Conservation (phyloP, 257 asterid genomes). For the Ocimum tenuiflorum region DNA sequence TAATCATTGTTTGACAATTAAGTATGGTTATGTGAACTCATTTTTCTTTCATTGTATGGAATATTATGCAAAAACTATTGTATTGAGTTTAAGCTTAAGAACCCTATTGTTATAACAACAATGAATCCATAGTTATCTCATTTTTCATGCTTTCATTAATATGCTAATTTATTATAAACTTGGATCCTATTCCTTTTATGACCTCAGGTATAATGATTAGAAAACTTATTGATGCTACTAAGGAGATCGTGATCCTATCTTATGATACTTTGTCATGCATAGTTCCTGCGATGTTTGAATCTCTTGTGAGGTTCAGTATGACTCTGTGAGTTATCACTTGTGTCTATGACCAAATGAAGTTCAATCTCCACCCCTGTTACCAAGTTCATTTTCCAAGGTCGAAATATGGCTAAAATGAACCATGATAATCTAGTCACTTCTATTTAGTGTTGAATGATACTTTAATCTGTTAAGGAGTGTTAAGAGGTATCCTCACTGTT, state of each 20-base stretch:
- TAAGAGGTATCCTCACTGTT: neutral
- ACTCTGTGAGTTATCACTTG: neutral
- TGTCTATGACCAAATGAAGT: neutral
- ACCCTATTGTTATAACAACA: neutral
- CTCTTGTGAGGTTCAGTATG: neutral
- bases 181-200: neutral
- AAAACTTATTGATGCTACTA: neutral
- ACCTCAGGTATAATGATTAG: neutral
- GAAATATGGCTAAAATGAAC: constrained; percentile 13
- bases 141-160: neutral
- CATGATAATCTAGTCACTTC: neutral
- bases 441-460: neutral
- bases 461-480: neutral
- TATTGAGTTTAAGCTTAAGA: neutral
- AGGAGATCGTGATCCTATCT: neutral
- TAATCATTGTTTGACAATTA: neutral
- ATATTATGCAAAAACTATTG: neutral
- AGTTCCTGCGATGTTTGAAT: neutral
- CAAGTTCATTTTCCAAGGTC: neutral
- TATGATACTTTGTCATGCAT: neutral
- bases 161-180: neutral
- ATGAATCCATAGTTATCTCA: neutral
- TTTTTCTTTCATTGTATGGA: neutral
- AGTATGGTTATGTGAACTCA: neutral
- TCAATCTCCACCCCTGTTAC: neutral